Evolutionary conservation across 75 land plant genomes (phyloP).

Genomic region (Picea sitchensis): DNA sequence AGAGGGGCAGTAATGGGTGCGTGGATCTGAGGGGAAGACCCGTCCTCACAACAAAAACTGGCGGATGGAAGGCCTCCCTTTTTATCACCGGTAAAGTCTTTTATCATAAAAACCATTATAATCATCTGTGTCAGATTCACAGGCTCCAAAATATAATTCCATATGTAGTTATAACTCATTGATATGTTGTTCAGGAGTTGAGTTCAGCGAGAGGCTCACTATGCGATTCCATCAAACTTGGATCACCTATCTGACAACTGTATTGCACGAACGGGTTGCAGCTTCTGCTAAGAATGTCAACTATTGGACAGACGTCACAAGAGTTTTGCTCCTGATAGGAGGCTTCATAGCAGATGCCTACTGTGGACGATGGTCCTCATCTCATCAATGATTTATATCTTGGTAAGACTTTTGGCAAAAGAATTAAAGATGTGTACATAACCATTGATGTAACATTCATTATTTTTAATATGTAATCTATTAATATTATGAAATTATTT

Average conservation of each 20-base stretch:
- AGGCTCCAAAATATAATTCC: no score
- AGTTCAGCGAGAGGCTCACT: conserved; percentile 80
- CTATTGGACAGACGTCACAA: conserved; percentile 70
- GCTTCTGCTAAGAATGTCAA: conserved; percentile 75
- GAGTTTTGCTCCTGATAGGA: conserved; percentile 72
- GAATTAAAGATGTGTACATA: no score
- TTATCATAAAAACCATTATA: neutral
- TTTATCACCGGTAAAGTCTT: conserved; percentile 24
- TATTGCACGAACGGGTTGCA: conserved; percentile 59
- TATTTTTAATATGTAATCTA: no score
- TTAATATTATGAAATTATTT: no score
- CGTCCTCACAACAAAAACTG: conserved; percentile 24
- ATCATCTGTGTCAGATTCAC: neutral
- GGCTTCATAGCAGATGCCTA: conserved; percentile 94
- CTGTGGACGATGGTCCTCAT: conserved; percentile 66
- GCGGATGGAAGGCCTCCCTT: conserved; percentile 35
- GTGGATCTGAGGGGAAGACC: conserved; percentile 25
- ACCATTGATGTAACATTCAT: no score
- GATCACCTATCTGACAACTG: conserved; percentile 66
- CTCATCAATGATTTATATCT: conserved; percentile 60
- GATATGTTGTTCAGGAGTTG: conserved; percentile 49
- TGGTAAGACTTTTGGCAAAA: conserved; percentile 36
- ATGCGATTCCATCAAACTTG: conserved; percentile 69
- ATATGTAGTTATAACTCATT: neutral
- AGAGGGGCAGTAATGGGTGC: conserved; percentile 19